Base-by-base conservation (phyloP, 2,329 filamentous ascomycete species). In the Xylaria digitata region DNA sequence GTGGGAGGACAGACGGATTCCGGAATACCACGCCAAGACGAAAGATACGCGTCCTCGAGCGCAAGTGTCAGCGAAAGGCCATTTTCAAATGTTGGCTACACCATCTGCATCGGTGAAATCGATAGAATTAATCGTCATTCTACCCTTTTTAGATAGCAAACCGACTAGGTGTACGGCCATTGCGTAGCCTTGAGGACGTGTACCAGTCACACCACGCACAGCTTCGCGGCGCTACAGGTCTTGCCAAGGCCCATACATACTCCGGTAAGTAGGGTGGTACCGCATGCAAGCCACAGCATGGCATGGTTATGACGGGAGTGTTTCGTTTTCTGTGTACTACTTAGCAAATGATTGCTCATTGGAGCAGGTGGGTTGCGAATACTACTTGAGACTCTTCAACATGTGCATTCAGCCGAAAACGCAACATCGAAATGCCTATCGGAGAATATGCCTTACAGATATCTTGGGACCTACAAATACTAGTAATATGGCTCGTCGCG, bases 371-470 rank as follows among this genome's bases (percentile, higher is more conserved):
- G 65, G 30, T 49, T 46, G 49, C 19, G 50, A 56, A 56, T 43
- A 17, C 54, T 23, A 13, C 15, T 48, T 50, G 53, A 21, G 46
- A 43, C 26, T 42, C 42, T 50, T 58, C 30, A 48, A 50, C 60
- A 56, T 40, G 32, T 53, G 58, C 21, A 66, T 66, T 62, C 62
- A 68, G 58, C 66, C 66, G 26, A 52, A 45, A 55, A 45, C 42
- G 34, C 56, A 34, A 49, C 49, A 32, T 45, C n/a, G 13, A 55
- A 30, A 49, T 30, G 42, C 23, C 42, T 32, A 40, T 46, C 43
- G 53, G 34, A 48, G 56, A 55, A 59, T n/a, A 55, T 21, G 8
- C n/a, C 50, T 53, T 53, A 26, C 9, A 21, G 32, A 42, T 30
- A 19, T 43, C 46, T 50, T 37, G 43, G 17, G n/a, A 34, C 37